Evolutionary conservation across 306 rosid genomes (phyloP).

Genomic region (Cucurbita argyrosperma): DNA sequence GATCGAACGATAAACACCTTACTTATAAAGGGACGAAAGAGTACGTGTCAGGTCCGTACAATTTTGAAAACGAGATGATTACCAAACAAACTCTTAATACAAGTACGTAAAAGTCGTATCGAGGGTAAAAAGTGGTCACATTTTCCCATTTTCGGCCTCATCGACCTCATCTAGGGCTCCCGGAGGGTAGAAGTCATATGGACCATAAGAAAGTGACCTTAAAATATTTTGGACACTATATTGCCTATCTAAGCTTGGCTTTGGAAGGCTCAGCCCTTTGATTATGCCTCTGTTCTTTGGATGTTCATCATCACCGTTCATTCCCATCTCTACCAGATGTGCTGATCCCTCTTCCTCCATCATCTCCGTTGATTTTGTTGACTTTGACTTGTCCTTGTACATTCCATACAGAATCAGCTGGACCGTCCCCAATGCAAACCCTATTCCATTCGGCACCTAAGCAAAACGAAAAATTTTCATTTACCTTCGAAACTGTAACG

Average conservation of each 20-base stretch:
- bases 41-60: too few species aligned
- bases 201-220: conserved; percentile 23
- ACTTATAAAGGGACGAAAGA: too few species aligned
- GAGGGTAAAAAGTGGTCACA: too few species aligned
- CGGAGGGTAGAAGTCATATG: conserved; percentile 7
- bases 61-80: too few species aligned
- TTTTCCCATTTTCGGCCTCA: not conserved
- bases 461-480: not conserved
- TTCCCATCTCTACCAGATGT: not conserved
- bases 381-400: conserved; percentile 16
- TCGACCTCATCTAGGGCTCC: not conserved
- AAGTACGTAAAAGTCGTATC: too few species aligned
- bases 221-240: conserved; percentile 13
- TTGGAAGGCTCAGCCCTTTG: conserved; percentile 34
- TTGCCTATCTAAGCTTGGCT: conserved; percentile 5
- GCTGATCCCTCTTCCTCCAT: conserved; percentile 2
- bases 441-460: conserved; percentile 36
- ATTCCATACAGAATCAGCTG: conserved; percentile 21
- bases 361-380: conserved; percentile 10
- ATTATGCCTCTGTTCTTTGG: conserved; percentile 1
- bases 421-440: conserved; percentile 22
- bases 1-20: too few species aligned
- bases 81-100: too few species aligned
- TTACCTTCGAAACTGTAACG: too few species aligned
- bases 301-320: not conserved